phyloP scores from a whole-genome alignment of 2,329 filamentous ascomycete species.

The Apiospora sp. region DNA sequence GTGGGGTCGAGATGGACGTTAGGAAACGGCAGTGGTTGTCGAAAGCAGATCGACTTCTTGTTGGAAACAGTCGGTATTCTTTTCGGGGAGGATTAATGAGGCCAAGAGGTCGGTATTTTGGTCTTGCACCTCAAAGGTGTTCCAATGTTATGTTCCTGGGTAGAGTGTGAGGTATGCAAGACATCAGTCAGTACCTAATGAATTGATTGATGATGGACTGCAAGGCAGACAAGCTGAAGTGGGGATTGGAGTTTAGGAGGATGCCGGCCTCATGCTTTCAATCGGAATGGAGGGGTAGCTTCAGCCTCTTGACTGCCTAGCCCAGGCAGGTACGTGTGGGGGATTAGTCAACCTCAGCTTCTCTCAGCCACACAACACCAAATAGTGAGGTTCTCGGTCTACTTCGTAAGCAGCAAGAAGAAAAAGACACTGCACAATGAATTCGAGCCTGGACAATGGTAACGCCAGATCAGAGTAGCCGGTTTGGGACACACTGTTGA shows the following conservation, averaged over 20 bases:
- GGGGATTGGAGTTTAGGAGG: not conserved
- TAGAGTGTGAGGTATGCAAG: not conserved
- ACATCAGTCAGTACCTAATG: not conserved
- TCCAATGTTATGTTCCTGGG: not conserved
- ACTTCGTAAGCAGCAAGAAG: not conserved
- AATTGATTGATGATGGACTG: not conserved
- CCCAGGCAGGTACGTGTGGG: not conserved
- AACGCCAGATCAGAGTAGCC: no score
- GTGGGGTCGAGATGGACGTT: not conserved
- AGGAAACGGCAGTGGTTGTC: not conserved
- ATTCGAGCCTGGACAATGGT: no score
- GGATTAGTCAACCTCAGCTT: conserved; percentile 13
- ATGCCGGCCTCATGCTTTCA: conserved; percentile 1
- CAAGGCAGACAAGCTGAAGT: conserved; percentile 13
- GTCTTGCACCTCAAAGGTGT: not conserved
- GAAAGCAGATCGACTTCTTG: not conserved
- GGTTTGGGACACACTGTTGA: no score
- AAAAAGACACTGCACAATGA: not conserved
- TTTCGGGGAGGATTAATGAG: not conserved
- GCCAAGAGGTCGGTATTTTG: not conserved
- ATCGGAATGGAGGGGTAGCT: conserved; percentile 16
- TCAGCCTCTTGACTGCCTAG: conserved; percentile 19
- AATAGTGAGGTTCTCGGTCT: not conserved
- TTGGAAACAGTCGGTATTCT: not conserved
- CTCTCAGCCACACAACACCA: not conserved